Percentiles rank a stretch among this genome's conserved stretches.
Conservation (phyloP, 2,329 filamentous ascomycete species). For the Colletotrichum sp. region DNA sequence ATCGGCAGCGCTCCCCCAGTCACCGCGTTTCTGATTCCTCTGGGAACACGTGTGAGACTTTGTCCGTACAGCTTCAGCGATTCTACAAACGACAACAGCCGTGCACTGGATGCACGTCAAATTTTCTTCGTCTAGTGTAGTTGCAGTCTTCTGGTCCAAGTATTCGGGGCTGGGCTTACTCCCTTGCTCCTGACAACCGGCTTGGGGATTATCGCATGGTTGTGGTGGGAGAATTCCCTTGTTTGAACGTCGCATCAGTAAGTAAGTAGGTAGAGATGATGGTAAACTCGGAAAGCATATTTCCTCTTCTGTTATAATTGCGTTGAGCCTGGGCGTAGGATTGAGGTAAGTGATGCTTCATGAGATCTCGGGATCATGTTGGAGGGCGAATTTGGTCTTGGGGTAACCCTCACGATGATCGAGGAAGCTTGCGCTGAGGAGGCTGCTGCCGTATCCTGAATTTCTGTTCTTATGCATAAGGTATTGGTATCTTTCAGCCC, state of each 20-base stretch:
- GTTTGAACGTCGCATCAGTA: background rate
- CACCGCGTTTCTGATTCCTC: background rate
- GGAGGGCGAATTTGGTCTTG: background rate
- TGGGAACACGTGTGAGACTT: background rate
- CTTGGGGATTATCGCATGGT: background rate
- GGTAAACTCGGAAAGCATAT: background rate
- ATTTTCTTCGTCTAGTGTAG: background rate
- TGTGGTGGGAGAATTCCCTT: background rate
- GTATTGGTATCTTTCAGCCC: background rate
- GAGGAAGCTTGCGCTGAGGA: background rate
- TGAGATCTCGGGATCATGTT: background rate
- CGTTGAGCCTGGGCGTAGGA: background rate
- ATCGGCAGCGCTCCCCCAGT: background rate
- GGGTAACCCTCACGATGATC: background rate
- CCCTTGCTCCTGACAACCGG: background rate
- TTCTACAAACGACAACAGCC: background rate
- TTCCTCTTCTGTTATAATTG: background rate
- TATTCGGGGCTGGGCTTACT: background rate
- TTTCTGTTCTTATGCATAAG: background rate
- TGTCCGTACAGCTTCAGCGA: background rate
- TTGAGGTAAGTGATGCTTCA: background rate
- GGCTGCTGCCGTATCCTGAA: background rate
- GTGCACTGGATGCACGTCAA: background rate
- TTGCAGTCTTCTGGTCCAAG: background rate
- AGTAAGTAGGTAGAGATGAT: background rate